Conservation (phyloP, 495 filamentous ascomycete species). For the Aspergillus indologenus region DNA sequence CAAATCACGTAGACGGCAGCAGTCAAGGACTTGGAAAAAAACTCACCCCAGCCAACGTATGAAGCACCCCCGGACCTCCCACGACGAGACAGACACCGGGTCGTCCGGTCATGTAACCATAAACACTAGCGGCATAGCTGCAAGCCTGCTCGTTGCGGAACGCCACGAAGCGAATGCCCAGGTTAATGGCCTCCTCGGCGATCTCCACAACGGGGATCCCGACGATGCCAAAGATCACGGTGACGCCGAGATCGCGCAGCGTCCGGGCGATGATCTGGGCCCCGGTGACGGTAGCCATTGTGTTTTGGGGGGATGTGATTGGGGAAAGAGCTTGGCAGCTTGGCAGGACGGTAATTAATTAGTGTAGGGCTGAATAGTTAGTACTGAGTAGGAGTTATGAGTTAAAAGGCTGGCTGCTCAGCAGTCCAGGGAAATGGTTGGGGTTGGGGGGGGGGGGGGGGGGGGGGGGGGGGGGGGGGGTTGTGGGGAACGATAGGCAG, state of each 20-base stretch:
- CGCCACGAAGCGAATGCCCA: constrained; percentile 62
- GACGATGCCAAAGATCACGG: constrained; percentile 62
- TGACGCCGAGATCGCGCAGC: constrained; percentile 53
- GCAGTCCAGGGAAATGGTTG: background rate
- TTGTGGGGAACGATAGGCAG: no score
- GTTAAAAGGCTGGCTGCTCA: background rate
- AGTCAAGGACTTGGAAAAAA: no score
- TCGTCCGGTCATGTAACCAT: constrained; percentile 62
- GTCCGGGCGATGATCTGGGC: constrained; percentile 58
- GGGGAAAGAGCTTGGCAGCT: background rate
- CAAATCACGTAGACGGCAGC: no score
- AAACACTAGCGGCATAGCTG: constrained; percentile 60
- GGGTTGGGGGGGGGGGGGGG: no score
- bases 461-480: no score
- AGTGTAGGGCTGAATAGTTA: no score
- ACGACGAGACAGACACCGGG: constrained; percentile 64
- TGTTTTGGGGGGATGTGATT: background rate
- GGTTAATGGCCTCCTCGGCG: constrained; percentile 58
- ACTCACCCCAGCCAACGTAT: constrained; percentile 58
- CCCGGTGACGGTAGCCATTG: constrained; percentile 45
- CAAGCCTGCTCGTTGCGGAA: constrained; percentile 68
- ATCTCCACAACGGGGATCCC: constrained; percentile 65
- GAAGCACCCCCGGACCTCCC: constrained; percentile 62
- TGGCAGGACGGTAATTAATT: background rate
- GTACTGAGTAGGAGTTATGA: no score